Evolutionary conservation across 2,329 filamentous ascomycete species (phyloP).

Genomic region (Aphanoascus verrucosus): DNA sequence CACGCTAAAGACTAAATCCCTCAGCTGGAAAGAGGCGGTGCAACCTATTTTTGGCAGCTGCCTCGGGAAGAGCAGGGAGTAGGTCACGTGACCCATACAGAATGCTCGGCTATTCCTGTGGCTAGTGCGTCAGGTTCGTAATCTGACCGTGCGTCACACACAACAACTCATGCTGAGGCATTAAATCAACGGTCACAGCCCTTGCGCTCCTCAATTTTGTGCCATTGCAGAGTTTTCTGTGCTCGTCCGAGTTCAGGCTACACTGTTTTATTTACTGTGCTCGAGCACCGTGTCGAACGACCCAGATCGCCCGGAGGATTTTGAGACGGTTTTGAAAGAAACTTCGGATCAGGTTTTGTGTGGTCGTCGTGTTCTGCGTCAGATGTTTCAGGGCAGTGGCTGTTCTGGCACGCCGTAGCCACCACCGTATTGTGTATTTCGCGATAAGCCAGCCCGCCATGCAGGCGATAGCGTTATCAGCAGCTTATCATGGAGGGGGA

Average conservation of each 20-base stretch:
- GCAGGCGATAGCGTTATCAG: slow-evolving; percentile 9
- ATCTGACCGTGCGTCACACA: neutral
- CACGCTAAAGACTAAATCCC: slow-evolving; percentile 1
- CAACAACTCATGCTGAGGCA: slow-evolving; percentile 3
- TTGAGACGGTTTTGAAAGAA: neutral
- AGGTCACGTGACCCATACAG: neutral
- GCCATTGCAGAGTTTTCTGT: neutral
- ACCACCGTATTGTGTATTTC: neutral
- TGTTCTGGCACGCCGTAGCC: neutral
- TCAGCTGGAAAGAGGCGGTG: slow-evolving; percentile 8
- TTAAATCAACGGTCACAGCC: neutral
- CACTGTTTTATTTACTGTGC: neutral
- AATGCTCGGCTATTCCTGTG: neutral
- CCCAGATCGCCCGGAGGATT: too few species aligned
- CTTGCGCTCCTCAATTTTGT: neutral
- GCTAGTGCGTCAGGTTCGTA: neutral
- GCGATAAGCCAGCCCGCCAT: slow-evolving; percentile 4
- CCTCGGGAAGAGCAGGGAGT: slow-evolving; percentile 4
- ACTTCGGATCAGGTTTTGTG: too few species aligned
- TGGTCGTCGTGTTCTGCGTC: neutral
- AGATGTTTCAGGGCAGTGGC: slow-evolving; percentile 5
- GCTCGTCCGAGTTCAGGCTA: neutral
- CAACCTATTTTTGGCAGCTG: neutral
- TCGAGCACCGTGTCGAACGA: neutral
- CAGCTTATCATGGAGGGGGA: slow-evolving; percentile 2